Evolutionary conservation across 805 yeast genomes (phyloP).

Genomic region (Hanseniaspora vineae): DNA sequence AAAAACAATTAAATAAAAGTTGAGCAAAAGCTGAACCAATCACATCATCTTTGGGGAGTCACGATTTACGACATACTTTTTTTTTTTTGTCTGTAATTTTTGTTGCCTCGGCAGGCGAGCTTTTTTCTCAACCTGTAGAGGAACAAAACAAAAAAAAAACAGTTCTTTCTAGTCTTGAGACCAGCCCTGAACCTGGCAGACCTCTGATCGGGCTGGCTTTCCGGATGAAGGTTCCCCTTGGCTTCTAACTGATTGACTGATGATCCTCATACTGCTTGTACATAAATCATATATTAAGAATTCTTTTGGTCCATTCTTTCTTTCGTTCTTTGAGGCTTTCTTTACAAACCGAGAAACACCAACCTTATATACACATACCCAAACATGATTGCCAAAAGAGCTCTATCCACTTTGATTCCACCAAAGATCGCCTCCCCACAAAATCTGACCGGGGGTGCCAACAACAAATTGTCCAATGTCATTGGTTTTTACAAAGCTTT

Average conservation of each 20-base stretch:
- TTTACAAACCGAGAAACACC: neutral
- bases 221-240: too few species aligned
- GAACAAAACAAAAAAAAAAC: too few species aligned
- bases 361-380: neutral
- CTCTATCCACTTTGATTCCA: slow-evolving; percentile 89
- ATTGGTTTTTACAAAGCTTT: slow-evolving; percentile 91
- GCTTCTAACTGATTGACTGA: too few species aligned
- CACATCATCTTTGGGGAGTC: neutral
- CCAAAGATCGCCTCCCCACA: slow-evolving; percentile 96
- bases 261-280: too few species aligned
- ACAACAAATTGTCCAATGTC: slow-evolving; percentile 89
- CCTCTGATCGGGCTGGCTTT: too few species aligned
- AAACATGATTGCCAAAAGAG: slow-evolving; percentile 71
- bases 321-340: neutral
- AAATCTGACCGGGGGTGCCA: slow-evolving; percentile 81
- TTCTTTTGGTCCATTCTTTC: neutral
- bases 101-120: too few species aligned
- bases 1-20: neutral
- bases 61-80: neutral
- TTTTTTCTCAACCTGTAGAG: neutral
- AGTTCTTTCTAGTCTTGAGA: too few species aligned
- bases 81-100: too few species aligned
- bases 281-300: too few species aligned
- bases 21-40: neutral
- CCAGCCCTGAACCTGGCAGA: too few species aligned